phyloP scores from a whole-genome alignment of 2,329 filamentous ascomycete genomes.

The Lecanicillium sp. region DNA sequence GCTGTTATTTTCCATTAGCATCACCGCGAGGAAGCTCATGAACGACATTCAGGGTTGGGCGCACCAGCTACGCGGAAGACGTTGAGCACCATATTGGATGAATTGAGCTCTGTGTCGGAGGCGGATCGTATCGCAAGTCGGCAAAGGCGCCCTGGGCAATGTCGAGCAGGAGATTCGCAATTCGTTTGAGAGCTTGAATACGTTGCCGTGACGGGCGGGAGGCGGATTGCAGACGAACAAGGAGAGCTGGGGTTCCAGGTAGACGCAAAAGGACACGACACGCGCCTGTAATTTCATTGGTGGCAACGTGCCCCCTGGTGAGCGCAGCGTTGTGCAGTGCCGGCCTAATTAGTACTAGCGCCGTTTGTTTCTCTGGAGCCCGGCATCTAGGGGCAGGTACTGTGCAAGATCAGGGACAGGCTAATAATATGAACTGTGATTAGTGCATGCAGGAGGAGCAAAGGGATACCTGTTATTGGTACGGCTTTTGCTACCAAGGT shows the following conservation, averaged over 20 bases:
- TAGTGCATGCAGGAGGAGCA: too few species aligned
- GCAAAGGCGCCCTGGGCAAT: background rate
- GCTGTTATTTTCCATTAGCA: constrained; percentile 39
- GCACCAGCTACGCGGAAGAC: constrained; percentile 50
- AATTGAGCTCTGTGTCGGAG: constrained; percentile 3
- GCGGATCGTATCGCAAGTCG: background rate
- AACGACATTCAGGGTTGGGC: constrained; percentile 13
- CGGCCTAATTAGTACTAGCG: too few species aligned
- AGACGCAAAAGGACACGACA: constrained; percentile 16
- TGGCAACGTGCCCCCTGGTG: background rate
- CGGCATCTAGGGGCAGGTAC: too few species aligned
- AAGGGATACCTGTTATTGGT: too few species aligned
- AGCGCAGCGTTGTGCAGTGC: too few species aligned
- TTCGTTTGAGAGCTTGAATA: background rate
- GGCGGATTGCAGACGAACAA: constrained; percentile 2
- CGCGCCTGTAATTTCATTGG: constrained; percentile 17
- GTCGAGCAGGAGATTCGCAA: background rate
- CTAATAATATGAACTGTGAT: too few species aligned
- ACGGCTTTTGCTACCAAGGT: too few species aligned
- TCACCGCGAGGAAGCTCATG: constrained; percentile 9
- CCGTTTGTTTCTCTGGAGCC: too few species aligned
- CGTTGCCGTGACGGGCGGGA: background rate
- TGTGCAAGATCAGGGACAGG: too few species aligned
- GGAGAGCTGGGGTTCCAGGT: constrained; percentile 3
- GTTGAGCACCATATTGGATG: constrained; percentile 41